Base-by-base conservation (phyloP, 352 stramenopile genomes). In the Globisporangium spinosum region DNA sequence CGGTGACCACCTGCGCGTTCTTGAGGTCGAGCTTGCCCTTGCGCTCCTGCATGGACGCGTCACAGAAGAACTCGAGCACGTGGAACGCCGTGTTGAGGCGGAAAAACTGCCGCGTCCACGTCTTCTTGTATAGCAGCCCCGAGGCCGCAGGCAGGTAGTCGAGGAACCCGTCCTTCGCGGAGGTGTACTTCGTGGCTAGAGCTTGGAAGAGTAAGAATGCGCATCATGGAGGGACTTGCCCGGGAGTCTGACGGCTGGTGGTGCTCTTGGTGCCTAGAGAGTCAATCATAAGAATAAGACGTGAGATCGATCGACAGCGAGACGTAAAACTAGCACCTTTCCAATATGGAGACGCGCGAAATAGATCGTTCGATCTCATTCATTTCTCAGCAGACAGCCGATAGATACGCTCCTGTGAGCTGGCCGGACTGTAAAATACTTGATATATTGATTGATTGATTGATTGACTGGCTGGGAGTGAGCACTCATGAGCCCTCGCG, bases 1-100 rank as follows among this genome's bases (percentile, higher is more conserved):
- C 71, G 20, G 79, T 87, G 6, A 60, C 71, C n/a, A 92, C 69
- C 10, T 72, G 38, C 17, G 82, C 82, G 57, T 70, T 15, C 12
- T 45, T 35, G n/a, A 92, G 69, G n/a, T 83, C 66, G 55, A 90
- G 62, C 25, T 79, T 78, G 2, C 68, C 64, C 56, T 77, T 79
- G 61, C 84, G 80, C 1, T 76, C 58, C 43, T 69, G 58, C 64
- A 86, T 75, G 2, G 73, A 68, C 32, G 69, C 74, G 49, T 93
- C 77, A 6, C 34, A 61, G 70, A 93, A 93, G 57, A 86, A 71
- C 61, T 93, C 85, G 62, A 93, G 81, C 40, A 75, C 65, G 22
- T 82, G 77, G 62, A 88, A 84, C 15, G 75, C 65, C 8, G 59
- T 13, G 57, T 89, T 79, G 23, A 93, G 64, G 29, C 70, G 71